phyloP scores from a whole-genome alignment of 2,329 filamentous ascomycete genomes.

The Xylariaceae sp. region DNA sequence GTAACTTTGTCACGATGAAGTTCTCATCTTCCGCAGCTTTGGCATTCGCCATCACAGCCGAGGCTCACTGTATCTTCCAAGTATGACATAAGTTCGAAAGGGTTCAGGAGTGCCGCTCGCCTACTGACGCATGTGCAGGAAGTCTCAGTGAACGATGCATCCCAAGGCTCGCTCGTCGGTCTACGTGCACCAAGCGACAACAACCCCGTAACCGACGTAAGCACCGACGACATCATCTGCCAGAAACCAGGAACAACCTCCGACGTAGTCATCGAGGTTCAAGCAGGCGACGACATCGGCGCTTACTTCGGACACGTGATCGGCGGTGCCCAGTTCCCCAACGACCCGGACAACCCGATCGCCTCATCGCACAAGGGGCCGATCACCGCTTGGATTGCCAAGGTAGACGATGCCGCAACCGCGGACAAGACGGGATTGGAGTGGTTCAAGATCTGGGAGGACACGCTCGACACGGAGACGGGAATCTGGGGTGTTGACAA shows the following conservation, averaged over 20 bases:
- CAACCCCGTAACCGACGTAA: conserved; percentile 48
- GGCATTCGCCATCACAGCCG: conserved; percentile 34
- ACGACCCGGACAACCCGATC: conserved; percentile 50
- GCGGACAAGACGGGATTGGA: conserved; percentile 37
- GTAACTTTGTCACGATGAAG: conserved; percentile 33
- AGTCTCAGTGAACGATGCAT: conserved; percentile 44
- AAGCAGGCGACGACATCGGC: conserved; percentile 47
- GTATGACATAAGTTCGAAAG: conserved; percentile 22
- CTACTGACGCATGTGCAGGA: conserved; percentile 29
- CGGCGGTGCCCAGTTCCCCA: conserved; percentile 46
- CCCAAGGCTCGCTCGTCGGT: conserved; percentile 40
- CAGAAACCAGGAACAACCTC: conserved; percentile 41
- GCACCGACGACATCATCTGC: conserved; percentile 45
- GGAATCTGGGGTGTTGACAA: conserved; percentile 46
- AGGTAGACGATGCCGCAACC: conserved; percentile 46
- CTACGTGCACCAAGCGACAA: conserved; percentile 47
- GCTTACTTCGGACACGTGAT: conserved; percentile 50
- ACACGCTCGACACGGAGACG: conserved; percentile 40
- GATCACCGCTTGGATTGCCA: conserved; percentile 48
- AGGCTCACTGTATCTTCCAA: conserved; percentile 42
- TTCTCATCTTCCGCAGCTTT: conserved; percentile 33
- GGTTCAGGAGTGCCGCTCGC: not conserved
- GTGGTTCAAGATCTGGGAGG: conserved; percentile 54
- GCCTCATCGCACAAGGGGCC: conserved; percentile 51
- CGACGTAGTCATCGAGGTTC: conserved; percentile 42